Base-by-base conservation (phyloP, 495 filamentous ascomycete species). In the Neurospora tetraspora region DNA sequence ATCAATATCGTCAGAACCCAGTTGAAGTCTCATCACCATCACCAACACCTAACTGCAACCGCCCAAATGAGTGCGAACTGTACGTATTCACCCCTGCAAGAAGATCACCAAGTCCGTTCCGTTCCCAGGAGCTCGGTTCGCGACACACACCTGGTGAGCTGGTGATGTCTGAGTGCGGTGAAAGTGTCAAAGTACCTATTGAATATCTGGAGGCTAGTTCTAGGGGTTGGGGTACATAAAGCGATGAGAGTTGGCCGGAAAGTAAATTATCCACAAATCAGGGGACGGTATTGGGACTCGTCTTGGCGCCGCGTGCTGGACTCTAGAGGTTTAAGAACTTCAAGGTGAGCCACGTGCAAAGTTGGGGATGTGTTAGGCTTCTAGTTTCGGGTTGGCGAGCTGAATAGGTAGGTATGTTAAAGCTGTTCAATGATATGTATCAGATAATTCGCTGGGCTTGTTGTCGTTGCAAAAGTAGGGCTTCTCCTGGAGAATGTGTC, bases 181-280 rank as follows among this genome's bases (percentile, higher is more conserved):
- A 47, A 11, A 5, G 43, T 47, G 43, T 47, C n/a, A n/a, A n/a
- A n/a, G n/a, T n/a, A n/a, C n/a, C n/a, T n/a, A n/a, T n/a, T n/a
- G n/a, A 20, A 45, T 45, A 10, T 20, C 0, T 6, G 47, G 20
- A 23, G 45, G 45, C 20, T 12, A 61, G 3, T 16, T 31, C 1
- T 16, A 16, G 53, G 53, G 53, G 27, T 65, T 20, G 42, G 42
- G n/a, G 18, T 11, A n/a, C n/a, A n/a, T n/a, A 14, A 59, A 59
- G 47, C 47, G 47, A 68, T 4, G 20, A 18, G n/a, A 31, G 31
- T n/a, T 18, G 23, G 38, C 14, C 71, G 71, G 73, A 39, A 70
- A 31, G 42, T 59, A 9, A 71, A 71, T 75, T 73, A 59, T 73
- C 74, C 74, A 71, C 74, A 59, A 75, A 75, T 75, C 69, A 71